These are phyloP conservation scores for Aspergillus heteromorphus DNA, from an alignment of 495 filamentous ascomycete genomes.

Conservation along the genomic window DNA sequence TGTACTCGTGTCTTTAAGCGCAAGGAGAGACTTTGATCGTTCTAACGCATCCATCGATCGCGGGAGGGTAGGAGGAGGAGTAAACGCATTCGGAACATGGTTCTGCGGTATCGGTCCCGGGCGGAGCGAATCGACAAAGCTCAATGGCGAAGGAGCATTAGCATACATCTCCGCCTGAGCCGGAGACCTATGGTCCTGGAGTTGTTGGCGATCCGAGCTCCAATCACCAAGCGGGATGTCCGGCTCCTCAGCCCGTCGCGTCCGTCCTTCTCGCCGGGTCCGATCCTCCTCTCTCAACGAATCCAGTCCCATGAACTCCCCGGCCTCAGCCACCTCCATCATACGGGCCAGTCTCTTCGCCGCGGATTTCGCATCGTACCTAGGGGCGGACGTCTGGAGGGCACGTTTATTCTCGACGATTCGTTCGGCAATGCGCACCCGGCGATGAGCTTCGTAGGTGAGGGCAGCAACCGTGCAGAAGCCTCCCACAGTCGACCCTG, in stretches of 20 bases:
- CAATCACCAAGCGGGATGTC: background rate
- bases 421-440: conserved; percentile 36
- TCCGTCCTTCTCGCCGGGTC: conserved; percentile 4
- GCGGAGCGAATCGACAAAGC: background rate
- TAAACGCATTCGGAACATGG: no score
- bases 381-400: conserved; percentile 38
- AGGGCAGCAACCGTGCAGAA: conserved; percentile 38
- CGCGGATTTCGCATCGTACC: conserved; percentile 41
- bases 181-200: background rate
- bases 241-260: background rate
- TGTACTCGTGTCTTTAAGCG: background rate
- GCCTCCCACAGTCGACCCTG: conserved; percentile 36
- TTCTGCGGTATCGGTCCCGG: background rate
- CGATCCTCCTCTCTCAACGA: conserved; percentile 30
- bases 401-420: conserved; percentile 42
- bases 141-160: background rate
- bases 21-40: background rate
- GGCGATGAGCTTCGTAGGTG: conserved; percentile 40
- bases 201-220: background rate
- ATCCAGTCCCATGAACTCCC: conserved; percentile 35
- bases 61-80: background rate
- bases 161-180: background rate
- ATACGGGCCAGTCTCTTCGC: conserved; percentile 34
- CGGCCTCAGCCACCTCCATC: conserved; percentile 41
- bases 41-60: background rate